phyloP scores from a whole-genome alignment of 2,329 filamentous ascomycete genomes.

The Neofusicoccum umdonicola region DNA sequence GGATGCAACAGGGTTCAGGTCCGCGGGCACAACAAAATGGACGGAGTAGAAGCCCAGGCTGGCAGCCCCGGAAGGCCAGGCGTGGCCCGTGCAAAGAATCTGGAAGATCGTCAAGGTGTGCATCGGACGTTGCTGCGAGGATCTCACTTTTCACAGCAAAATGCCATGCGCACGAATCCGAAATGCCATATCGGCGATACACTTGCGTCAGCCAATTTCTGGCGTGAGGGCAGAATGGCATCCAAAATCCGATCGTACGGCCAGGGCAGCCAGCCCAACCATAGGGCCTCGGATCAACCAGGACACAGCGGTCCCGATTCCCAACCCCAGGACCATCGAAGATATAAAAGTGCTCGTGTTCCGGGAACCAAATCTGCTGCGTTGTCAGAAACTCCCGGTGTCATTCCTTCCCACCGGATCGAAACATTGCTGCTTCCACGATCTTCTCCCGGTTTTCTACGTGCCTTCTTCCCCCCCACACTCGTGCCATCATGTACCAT shows the following conservation, averaged over 20 bases:
- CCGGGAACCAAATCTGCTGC: background rate
- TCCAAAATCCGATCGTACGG: background rate
- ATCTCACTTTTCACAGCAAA: constrained; percentile 16
- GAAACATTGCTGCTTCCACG: background rate
- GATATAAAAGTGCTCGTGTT: background rate
- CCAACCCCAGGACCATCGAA: background rate
- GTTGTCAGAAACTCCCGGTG: background rate
- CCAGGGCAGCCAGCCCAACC: background rate
- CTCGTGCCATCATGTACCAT: constrained; percentile 7
- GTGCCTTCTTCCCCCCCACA: background rate
- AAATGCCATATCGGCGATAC: constrained; percentile 15
- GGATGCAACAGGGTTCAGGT: background rate
- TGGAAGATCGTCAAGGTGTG: constrained; percentile 11
- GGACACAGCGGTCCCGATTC: background rate
- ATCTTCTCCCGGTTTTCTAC: background rate
- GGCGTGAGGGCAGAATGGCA: constrained; percentile 8
- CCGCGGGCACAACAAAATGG: background rate
- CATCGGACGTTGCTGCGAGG: constrained; percentile 15
- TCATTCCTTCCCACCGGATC: background rate
- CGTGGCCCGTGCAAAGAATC: background rate
- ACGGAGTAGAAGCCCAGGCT: background rate
- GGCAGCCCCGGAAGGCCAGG: background rate
- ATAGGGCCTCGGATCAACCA: background rate
- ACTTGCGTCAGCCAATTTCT: background rate
- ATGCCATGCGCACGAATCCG: constrained; percentile 6